Conservation (phyloP, 768 basidiomycete genomes). For the Pleurotus eryngii region DNA sequence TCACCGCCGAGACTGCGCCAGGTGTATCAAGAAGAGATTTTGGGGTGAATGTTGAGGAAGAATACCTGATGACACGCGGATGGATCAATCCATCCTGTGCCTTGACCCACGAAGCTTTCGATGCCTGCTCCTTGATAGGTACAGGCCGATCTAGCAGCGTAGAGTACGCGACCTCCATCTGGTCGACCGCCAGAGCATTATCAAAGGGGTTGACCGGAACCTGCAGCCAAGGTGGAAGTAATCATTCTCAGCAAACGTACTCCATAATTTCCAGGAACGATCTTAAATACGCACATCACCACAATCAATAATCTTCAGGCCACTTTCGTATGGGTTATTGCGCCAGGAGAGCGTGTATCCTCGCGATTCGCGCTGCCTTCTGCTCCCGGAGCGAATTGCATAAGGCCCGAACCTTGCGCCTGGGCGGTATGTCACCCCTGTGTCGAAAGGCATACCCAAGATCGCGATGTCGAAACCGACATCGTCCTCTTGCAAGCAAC, state of each 20-base stretch:
- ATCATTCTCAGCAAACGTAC: neutral
- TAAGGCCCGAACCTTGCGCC: constrained; percentile 83
- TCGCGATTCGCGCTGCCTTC: constrained; percentile 52
- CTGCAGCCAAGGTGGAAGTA: constrained; percentile 28
- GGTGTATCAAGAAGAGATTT: neutral
- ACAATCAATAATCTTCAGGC: constrained; percentile 70
- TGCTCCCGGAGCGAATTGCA: constrained; percentile 78
- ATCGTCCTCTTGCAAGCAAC: constrained; percentile 61
- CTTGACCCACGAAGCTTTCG: constrained; percentile 33
- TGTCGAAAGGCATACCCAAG: constrained; percentile 80
- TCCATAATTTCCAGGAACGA: neutral
- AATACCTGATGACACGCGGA: constrained; percentile 68
- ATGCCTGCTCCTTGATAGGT: constrained; percentile 32
- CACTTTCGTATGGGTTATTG: constrained; percentile 58
- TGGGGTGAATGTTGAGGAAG: neutral
- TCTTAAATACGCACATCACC: constrained; percentile 61
- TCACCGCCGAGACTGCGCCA: constrained; percentile 74
- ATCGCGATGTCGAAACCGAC: constrained; percentile 70
- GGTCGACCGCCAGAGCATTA: constrained; percentile 78
- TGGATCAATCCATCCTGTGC: constrained; percentile 61
- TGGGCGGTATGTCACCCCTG: constrained; percentile 57
- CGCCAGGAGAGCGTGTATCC: constrained; percentile 76
- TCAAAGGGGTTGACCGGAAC: constrained; percentile 80
- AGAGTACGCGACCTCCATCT: constrained; percentile 83
- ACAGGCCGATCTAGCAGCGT: constrained; percentile 64